Evolutionary conservation across 805 yeast species (phyloP).

Genomic region (Komagataella ulmi): DNA sequence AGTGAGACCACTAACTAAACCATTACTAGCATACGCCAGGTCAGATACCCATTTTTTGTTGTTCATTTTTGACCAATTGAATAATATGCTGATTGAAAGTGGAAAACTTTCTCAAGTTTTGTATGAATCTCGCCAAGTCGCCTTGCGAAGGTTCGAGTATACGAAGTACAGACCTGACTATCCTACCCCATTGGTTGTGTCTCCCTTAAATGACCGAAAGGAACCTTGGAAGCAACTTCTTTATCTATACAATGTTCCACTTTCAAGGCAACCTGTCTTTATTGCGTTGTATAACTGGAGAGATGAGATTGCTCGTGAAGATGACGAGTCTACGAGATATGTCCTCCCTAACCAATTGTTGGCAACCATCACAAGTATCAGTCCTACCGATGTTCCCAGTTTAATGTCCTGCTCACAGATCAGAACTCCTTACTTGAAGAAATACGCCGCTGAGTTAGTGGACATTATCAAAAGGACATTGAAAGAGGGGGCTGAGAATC

Average conservation of each 20-base stretch:
- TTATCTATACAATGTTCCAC: conserved; percentile 50
- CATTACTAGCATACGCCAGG: conserved; percentile 79
- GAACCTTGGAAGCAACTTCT: conserved; percentile 61
- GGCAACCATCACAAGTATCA: conserved; percentile 33
- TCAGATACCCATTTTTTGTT: conserved; percentile 90
- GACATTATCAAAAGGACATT: conserved; percentile 34
- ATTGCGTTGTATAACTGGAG: conserved; percentile 70
- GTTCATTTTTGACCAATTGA: conserved; percentile 64
- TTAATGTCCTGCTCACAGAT: conserved; percentile 33
- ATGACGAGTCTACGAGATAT: conserved; percentile 77
- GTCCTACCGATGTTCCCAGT: conserved; percentile 47
- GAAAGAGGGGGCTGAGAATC: conserved; percentile 15
- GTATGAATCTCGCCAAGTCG: conserved; percentile 64
- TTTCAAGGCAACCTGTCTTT: conserved; percentile 38
- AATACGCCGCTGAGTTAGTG: conserved; percentile 37
- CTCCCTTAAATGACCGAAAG: conserved; percentile 33
- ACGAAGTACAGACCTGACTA: conserved; percentile 43
- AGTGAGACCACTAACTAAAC: conserved; percentile 62
- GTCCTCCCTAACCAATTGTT: conserved; percentile 75
- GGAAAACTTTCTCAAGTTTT: conserved; percentile 48
- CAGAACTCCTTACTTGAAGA: conserved; percentile 29
- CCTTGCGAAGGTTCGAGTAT: conserved; percentile 71
- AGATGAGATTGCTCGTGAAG: conserved; percentile 56
- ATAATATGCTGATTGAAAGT: conserved; percentile 41
- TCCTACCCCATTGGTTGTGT: conserved; percentile 21